Conservation (phyloP, 441 rosid species). For the Erodium texanum region DNA sequence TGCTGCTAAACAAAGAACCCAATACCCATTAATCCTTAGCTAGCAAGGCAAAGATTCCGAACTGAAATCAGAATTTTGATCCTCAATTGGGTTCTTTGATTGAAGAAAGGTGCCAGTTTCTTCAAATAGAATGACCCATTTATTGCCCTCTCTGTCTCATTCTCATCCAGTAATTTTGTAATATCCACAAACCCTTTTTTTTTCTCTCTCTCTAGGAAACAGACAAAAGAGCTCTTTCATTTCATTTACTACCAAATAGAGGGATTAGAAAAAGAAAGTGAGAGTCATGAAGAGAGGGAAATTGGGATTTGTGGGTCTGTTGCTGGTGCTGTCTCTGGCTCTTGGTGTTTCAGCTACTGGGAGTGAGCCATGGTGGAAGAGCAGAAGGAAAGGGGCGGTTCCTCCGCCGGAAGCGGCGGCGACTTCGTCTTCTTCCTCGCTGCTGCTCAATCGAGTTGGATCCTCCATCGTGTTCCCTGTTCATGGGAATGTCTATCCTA, state of each 20-base stretch:
- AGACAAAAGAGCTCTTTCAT: slow-evolving; percentile 2
- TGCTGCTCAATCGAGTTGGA: slow-evolving; percentile 33
- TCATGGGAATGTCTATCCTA: slow-evolving; percentile 11
- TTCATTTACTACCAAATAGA: neutral
- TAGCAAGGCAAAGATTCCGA: neutral
- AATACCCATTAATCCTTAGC: neutral
- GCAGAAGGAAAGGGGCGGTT: slow-evolving; percentile 5
- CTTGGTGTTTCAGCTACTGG: slow-evolving; percentile 6
- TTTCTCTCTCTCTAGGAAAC: neutral
- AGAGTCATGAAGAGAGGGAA: slow-evolving; percentile 3
- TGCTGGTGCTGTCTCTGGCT: slow-evolving; percentile 3
- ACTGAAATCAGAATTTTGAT: neutral
- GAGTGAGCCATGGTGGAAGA: slow-evolving; percentile 8
- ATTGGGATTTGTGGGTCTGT: slow-evolving; percentile 2
- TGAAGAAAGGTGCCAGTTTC: too few relatives aligned
- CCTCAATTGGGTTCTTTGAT: neutral
- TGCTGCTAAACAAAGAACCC: neutral
- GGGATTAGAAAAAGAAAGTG: neutral
- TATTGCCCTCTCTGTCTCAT: neutral
- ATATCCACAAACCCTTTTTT: neutral
- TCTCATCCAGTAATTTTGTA: slow-evolving; percentile 3
- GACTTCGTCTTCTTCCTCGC: slow-evolving; percentile 24
- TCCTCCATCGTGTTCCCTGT: slow-evolving; percentile 48
- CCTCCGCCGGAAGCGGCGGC: neutral
- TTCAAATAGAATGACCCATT: slow-evolving; percentile 1